These are phyloP conservation scores for Trichoderma asperellum DNA, from an alignment of 2,329 filamentous ascomycete species.

Conservation along the genomic window DNA sequence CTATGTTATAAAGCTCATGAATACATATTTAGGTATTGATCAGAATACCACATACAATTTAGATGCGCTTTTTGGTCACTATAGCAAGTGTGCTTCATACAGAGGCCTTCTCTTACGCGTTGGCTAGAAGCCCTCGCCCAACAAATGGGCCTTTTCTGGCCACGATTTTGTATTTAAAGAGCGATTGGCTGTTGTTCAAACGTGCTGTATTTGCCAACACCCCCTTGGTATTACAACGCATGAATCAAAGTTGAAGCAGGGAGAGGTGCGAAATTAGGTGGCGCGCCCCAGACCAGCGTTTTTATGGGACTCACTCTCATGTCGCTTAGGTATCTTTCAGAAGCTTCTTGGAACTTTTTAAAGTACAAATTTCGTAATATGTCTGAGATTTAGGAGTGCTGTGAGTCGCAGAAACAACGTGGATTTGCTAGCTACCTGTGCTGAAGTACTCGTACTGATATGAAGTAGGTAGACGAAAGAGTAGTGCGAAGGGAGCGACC, in stretches of 20 bases:
- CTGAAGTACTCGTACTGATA: not conserved
- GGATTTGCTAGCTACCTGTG: not conserved
- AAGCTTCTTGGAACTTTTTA: not conserved
- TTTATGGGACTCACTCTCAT: not conserved
- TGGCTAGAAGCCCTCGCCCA: not conserved
- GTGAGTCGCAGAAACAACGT: not conserved
- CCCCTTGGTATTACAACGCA: not conserved
- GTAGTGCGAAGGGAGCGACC: not conserved
- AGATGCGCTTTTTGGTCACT: not conserved
- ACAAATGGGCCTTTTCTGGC: not conserved
- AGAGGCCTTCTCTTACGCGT: not conserved
- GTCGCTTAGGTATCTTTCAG: not conserved
- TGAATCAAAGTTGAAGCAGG: not conserved
- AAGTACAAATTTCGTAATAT: not conserved
- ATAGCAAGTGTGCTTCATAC: not conserved
- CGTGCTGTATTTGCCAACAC: not conserved
- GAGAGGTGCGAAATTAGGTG: constrained; percentile 1
- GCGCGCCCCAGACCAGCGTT: not conserved
- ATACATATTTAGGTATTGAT: not conserved
- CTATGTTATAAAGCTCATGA: not conserved
- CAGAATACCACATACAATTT: not conserved
- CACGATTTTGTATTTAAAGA: not conserved
- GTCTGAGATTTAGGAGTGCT: not conserved
- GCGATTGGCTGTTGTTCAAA: not conserved
- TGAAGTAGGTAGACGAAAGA: not conserved